Evolutionary conservation across 352 stramenopile genomes (phyloP).

Genomic region (Globisporangium acanthophoron): DNA sequence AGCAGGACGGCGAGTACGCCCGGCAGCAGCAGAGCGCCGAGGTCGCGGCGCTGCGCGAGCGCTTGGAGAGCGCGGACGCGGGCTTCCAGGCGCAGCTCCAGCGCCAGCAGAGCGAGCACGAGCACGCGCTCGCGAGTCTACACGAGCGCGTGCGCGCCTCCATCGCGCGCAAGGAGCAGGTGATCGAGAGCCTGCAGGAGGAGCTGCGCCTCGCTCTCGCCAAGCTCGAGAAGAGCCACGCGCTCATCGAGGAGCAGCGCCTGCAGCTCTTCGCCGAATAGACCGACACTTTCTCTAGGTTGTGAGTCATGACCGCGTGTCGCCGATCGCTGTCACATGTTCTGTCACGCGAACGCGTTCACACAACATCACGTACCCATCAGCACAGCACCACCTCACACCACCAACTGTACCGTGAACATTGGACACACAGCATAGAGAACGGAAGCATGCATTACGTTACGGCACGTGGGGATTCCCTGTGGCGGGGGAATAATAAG

Average conservation of each 20-base stretch:
- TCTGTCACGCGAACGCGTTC: too few species aligned
- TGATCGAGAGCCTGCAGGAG: constrained; percentile 57
- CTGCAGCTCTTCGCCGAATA: constrained; percentile 58
- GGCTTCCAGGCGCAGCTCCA: constrained; percentile 36
- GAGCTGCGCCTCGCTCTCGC: constrained; percentile 67
- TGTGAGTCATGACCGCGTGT: too few species aligned
- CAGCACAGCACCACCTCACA: too few species aligned
- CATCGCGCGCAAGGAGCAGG: constrained; percentile 60
- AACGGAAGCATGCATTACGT: constrained; percentile 7
- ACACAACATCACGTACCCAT: too few species aligned
- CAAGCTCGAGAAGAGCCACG: constrained; percentile 68
- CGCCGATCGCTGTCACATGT: too few species aligned
- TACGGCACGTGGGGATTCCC: constrained; percentile 30
- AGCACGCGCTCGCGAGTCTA: constrained; percentile 49
- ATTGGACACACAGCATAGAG: too few species aligned
- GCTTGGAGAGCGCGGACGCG: constrained; percentile 30
- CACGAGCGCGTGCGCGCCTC: constrained; percentile 69
- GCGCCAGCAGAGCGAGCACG: constrained; percentile 41
- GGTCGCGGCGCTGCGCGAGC: constrained; percentile 37
- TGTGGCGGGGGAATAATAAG: constrained; percentile 42
- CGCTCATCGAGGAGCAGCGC: constrained; percentile 70
- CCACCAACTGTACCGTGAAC: too few species aligned
- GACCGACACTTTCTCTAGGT: not conserved
- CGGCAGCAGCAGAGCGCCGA: constrained; percentile 44
- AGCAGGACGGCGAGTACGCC: constrained; percentile 32